Base-by-base conservation (phyloP, 345 rosid species). In the Punica granatum region DNA sequence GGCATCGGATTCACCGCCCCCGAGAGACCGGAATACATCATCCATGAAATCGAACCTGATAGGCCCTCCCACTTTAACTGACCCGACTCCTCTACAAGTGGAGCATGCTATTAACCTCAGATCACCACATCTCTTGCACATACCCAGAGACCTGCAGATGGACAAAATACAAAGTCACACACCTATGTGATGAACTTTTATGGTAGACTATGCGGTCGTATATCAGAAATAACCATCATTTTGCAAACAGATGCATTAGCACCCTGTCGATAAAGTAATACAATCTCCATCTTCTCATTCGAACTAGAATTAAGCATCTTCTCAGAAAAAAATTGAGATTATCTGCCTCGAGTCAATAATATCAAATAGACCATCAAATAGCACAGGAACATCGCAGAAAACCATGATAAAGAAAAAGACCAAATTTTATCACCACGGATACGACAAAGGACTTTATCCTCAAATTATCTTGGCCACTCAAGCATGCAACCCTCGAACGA, bases 121-220 rank as follows among this genome's bases (percentile, higher is more conserved):
- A 78, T 88, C 89, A 1, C 97, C 97, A 14, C 99, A 94, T 75
- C 73, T 91, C 68, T 67, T 83, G 78, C 99, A 94, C 92, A 91
- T 83, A 36, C 92, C 93, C 34, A 94, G 83, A 1, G 92, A 83
- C 36, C 96, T 91, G 86, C 82, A 81, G 21, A 28, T n/a, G 7
- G 21, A 21, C 48, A 37, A 18, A n/a, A n/a, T n/a, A n/a, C 31
- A 37, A 23, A 36, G 7, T 14, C 2, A 54, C 12, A 11, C 31
- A 23, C 12, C 25, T 13, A 56, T 30, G 61, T 26, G 34, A 56
- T 1, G 18, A 21, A 43, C n/a, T n/a, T n/a, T n/a, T n/a, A n/a
- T n/a, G n/a, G n/a, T n/a, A n/a, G n/a, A n/a, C n/a, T n/a, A n/a
- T n/a, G n/a, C n/a, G n/a, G n/a, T n/a, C n/a, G n/a, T n/a, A n/a